Evolutionary conservation across 148 eudicot genomes (phyloP).

Genomic region (Cornus suecica): DNA sequence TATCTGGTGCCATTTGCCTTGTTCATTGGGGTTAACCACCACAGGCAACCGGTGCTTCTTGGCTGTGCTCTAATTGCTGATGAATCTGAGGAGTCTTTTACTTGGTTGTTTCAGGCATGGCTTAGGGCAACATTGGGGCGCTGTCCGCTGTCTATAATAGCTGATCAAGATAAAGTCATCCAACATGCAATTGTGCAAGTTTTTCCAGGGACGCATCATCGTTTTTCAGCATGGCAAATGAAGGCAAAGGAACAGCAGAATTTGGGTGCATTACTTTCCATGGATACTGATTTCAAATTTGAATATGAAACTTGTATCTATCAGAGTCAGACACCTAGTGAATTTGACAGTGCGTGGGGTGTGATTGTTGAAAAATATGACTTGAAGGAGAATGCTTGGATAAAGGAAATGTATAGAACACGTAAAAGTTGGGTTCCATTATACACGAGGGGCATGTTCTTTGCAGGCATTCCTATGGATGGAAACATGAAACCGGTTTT

Average conservation of each 20-base stretch:
- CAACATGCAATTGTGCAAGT: slow-evolving; percentile 48
- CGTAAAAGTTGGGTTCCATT: slow-evolving; percentile 58
- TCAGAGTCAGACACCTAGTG: slow-evolving; percentile 54
- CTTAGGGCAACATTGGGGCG: slow-evolving; percentile 48
- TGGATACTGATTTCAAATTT: slow-evolving; percentile 43
- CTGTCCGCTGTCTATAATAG: slow-evolving; percentile 44
- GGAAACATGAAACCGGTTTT: slow-evolving; percentile 48
- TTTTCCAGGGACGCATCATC: slow-evolving; percentile 55
- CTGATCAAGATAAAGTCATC: slow-evolving; percentile 52
- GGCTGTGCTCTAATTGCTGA: slow-evolving; percentile 61
- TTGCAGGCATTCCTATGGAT: slow-evolving; percentile 48
- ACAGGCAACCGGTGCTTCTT: slow-evolving; percentile 55
- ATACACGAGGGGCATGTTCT: slow-evolving; percentile 40
- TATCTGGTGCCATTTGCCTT: slow-evolving; percentile 47
- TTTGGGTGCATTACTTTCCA: slow-evolving; percentile 41
- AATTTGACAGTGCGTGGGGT: slow-evolving; percentile 54
- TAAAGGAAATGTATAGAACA: slow-evolving; percentile 47
- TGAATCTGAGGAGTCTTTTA: slow-evolving; percentile 54
- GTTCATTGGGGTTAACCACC: slow-evolving; percentile 59
- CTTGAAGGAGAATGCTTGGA: slow-evolving; percentile 45
- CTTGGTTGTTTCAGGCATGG: slow-evolving; percentile 58
- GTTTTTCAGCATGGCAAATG: slow-evolving; percentile 53
- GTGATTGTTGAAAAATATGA: slow-evolving; percentile 39
- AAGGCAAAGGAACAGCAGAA: slow-evolving; percentile 42
- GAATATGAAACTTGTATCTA: slow-evolving; percentile 50